Evolutionary conservation across 202 grass and related monocot genomes (phyloP).

Genomic region (Zizania palustris): DNA sequence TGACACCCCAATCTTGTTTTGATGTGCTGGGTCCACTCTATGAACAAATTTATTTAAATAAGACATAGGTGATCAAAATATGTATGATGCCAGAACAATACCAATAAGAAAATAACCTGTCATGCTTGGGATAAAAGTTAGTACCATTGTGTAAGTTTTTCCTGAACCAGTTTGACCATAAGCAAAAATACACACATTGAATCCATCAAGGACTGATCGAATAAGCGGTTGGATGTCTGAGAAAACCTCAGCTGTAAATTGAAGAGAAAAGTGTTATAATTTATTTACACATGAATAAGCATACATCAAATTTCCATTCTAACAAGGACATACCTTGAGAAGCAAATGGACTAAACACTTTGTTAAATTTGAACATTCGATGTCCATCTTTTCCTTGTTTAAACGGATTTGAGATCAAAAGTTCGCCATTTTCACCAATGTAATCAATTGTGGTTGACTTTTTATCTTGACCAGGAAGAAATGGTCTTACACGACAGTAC

Average conservation of each 20-base stretch:
- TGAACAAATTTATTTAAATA: conserved; percentile 34
- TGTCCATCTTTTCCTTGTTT: conserved; percentile 96
- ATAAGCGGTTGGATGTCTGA: conserved; percentile 86
- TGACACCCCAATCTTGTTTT: conserved; percentile 96
- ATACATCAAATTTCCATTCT: not conserved
- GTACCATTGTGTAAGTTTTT: conserved; percentile 98
- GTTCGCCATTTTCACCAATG: conserved; percentile 90
- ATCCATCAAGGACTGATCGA: conserved; percentile 91
- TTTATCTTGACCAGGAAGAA: conserved; percentile 80
- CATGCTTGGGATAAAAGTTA: conserved; percentile 5
- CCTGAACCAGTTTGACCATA: conserved; percentile 98
- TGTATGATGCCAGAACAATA: not conserved
- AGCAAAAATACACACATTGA: conserved; percentile 96
- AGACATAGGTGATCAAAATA: conserved; percentile 20
- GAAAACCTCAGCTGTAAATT: conserved; percentile 78
- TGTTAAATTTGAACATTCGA: conserved; percentile 97
- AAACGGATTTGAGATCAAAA: conserved; percentile 81
- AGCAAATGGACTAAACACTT: conserved; percentile 66
- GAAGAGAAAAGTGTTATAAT: conserved; percentile 28
- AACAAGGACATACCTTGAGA: conserved; percentile 72
- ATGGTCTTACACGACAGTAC: conserved; percentile 97
- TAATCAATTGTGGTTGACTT: conserved; percentile 83
- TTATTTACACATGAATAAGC: not conserved
- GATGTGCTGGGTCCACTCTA: conserved; percentile 87
- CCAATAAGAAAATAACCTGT: not conserved